These are phyloP conservation scores for Ascochyta koolunga DNA, from an alignment of 2,329 filamentous ascomycete species.

Conservation along the genomic window DNA sequence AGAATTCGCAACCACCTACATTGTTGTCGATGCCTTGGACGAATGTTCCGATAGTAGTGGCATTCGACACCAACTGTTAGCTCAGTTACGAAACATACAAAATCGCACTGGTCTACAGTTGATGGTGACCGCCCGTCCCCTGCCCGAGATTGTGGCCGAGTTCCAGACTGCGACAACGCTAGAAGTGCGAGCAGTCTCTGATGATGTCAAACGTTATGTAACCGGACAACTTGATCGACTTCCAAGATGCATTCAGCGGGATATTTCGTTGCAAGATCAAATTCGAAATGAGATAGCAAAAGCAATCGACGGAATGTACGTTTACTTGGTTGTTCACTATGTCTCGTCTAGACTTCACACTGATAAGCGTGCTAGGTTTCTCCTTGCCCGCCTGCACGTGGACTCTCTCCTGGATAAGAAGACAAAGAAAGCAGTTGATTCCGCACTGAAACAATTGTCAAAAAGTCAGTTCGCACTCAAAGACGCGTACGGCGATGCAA, in stretches of 20 bases:
- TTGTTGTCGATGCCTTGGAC: slow-evolving; percentile 42
- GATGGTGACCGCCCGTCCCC: slow-evolving; percentile 23
- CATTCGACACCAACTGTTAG: slow-evolving; percentile 15
- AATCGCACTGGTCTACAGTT: slow-evolving; percentile 6
- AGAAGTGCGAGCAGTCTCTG: slow-evolving; percentile 23
- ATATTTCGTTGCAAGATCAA: slow-evolving; percentile 7
- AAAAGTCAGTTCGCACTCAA: slow-evolving; percentile 44
- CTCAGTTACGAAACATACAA: slow-evolving; percentile 1
- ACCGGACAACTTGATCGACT: slow-evolving; percentile 19
- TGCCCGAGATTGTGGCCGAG: slow-evolving; percentile 13
- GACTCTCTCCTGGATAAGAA: slow-evolving; percentile 42
- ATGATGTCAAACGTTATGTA: slow-evolving; percentile 26
- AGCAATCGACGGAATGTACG: slow-evolving; percentile 30
- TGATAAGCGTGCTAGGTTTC: slow-evolving; percentile 21
- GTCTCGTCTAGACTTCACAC: no score
- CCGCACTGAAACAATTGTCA: slow-evolving; percentile 39
- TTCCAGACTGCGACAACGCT: slow-evolving; percentile 13
- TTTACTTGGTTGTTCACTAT: not conserved
- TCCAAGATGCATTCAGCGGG: slow-evolving; percentile 19
- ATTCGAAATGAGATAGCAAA: slow-evolving; percentile 12
- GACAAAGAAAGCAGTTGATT: slow-evolving; percentile 42
- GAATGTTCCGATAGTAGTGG: slow-evolving; percentile 30
- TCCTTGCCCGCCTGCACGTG: slow-evolving; percentile 50
- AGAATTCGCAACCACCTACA: slow-evolving; percentile 31
- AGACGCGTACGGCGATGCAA: slow-evolving; percentile 50